Evolutionary conservation across 164 flowering plant species (phyloP), one percentile per base, ranked within the genome.

Genomic region (Annona cherimola): DNA sequence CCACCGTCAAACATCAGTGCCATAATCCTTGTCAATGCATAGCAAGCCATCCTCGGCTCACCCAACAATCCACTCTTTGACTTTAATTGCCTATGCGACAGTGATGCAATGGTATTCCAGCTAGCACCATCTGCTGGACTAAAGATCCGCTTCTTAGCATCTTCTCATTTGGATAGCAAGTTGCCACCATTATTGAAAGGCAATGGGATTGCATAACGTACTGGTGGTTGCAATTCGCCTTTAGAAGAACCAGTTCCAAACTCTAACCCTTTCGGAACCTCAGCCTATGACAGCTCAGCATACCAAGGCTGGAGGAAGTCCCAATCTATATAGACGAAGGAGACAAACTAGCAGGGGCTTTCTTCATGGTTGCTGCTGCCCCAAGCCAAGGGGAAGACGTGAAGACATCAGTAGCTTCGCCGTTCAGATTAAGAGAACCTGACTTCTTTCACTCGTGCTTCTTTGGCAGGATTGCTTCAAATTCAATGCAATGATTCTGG

Each of bases 11-110:
- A 76, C 20, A 46, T 39, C 9, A 20, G 57, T 63, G 77, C 69
- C 0, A 81, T 85, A 54, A 95, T 90, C 1, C 97, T 87, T 19
- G 63, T 26, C 41, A 40, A 61, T 1, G 92, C 83, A 73, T 87
- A 77, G 74, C 81, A 86, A 0, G 89, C 90, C 43, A 79, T 42
- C 5, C 95, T 94, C 4, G 93, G 93, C 19, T 88, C 88, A 2
- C 95, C 98, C 46, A 94, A 88, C 4, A 97, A 96, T 41, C 98
- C 98, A 61, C 98, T 94, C 71, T 90, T 94, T 0, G 98, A 85
- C 76, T 90, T 94, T 5, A 90, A 97, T 71, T 85, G 78, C 80
- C n/a, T n/a, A n/a, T n/a, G n/a, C n/a, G n/a, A n/a, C n/a, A n/a
- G n/a, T n/a, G n/a, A n/a, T n/a, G n/a, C n/a, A n/a, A n/a, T n/a